phyloP scores from a whole-genome alignment of 2,329 filamentous ascomycete genomes.

The Beauveria sp. region DNA sequence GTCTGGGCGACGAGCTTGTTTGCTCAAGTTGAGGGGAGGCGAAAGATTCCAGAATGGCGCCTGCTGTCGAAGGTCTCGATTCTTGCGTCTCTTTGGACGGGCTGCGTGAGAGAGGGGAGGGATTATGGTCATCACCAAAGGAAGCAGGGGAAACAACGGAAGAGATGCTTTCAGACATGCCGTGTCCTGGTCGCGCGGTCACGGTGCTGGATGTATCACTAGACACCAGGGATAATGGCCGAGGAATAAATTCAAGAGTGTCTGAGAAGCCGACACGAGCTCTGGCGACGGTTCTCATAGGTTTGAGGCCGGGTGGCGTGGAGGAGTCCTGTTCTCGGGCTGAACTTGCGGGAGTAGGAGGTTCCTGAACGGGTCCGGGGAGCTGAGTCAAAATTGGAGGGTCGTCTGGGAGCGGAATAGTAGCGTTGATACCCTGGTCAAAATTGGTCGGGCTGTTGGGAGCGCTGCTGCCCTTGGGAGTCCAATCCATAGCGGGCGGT shows the following conservation, averaged over 20 bases:
- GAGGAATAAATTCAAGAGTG: constrained; percentile 72
- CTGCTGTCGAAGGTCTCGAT: constrained; percentile 61
- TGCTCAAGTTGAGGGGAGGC: constrained; percentile 12
- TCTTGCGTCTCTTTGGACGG: constrained; percentile 36
- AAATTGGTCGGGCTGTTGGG: constrained; percentile 52
- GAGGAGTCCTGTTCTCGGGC: background rate
- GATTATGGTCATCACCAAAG: constrained; percentile 33
- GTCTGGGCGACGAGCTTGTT: constrained; percentile 31
- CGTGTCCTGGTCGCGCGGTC: constrained; percentile 63
- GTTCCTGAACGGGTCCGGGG: constrained; percentile 13
- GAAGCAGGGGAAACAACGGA: constrained; percentile 60
- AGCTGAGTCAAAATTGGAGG: constrained; percentile 6
- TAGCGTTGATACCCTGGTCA: constrained; percentile 17
- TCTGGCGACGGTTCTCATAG: constrained; percentile 35
- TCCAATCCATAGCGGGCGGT: constrained; percentile 43
- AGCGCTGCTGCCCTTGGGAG: constrained; percentile 53
- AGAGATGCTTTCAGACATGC: constrained; percentile 70
- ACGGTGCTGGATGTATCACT: constrained; percentile 75
- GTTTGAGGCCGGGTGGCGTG: constrained; percentile 13
- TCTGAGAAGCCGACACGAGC: constrained; percentile 78
- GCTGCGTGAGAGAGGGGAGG: constrained; percentile 29
- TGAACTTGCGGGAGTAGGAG: background rate
- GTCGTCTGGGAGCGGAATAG: constrained; percentile 9
- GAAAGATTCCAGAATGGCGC: constrained; percentile 55
- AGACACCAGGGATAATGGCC: constrained; percentile 76